Conservation (phyloP, 306 rosid species). For the Pyrus pyrifolia region DNA sequence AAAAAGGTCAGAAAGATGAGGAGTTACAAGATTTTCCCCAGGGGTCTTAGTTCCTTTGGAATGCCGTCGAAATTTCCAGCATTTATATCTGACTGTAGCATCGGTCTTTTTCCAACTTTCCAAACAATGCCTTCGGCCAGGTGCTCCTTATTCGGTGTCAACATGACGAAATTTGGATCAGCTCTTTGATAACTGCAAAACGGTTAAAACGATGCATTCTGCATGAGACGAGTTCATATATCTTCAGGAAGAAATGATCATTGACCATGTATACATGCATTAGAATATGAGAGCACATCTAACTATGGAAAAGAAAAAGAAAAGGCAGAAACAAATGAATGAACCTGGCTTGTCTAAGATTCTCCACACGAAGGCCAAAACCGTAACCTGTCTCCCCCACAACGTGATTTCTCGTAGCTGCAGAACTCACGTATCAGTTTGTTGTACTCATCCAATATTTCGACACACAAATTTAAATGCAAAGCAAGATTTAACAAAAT, state of each 20-base stretch:
- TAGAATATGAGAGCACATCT: neutral
- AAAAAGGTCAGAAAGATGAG: neutral
- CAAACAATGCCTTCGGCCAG: constrained; percentile 74
- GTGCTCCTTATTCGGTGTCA: constrained; percentile 88
- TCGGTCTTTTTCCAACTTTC: constrained; percentile 71
- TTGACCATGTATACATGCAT: neutral
- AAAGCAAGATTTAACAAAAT: neutral
- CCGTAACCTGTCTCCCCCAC: constrained; percentile 57
- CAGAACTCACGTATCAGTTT: constrained; percentile 12
- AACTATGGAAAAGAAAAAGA: neutral
- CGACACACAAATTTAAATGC: neutral
- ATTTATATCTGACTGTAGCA: constrained; percentile 63
- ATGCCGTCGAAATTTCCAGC: constrained; percentile 77
- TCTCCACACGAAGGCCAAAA: constrained; percentile 77
- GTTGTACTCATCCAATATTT: neutral
- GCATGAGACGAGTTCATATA: neutral
- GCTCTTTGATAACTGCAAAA: constrained; percentile 86
- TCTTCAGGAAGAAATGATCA: neutral
- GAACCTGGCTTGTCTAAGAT: constrained; percentile 97
- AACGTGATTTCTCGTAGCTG: constrained; percentile 64
- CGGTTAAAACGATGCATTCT: neutral
- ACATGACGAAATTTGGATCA: constrained; percentile 89
- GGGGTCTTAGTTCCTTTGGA: constrained; percentile 73
- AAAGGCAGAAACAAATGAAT: neutral
- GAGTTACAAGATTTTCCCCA: constrained; percentile 51